Base-by-base conservation (phyloP, 306 rosid species). In the Gastrolobium villosum region DNA sequence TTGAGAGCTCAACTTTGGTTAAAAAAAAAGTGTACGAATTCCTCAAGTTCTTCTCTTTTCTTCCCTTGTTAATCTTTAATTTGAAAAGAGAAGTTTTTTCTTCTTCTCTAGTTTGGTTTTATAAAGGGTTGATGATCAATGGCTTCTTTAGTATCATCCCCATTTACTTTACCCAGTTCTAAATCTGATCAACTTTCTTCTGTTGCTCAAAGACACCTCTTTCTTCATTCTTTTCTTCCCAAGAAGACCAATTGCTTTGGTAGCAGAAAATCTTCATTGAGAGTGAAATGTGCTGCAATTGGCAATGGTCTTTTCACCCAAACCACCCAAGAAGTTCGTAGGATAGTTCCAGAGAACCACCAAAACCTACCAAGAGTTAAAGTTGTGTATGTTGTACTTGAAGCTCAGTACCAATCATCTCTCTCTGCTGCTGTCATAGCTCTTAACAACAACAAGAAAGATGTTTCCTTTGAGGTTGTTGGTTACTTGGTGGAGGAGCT, bases 401-500 rank as follows among this genome's bases (percentile, higher is more conserved):
- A 96, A 60, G 99, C 99, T 59, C 99, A 96, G 88, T 96, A 96
- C 82, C 99, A 96, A 35, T 96, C 99, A 26, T 85, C 99, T 3
- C 87, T 96, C 20, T 82, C 96, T 0, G 91, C 96, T 3, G 99
- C 99, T 4, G 99, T 96, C 1, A 79, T 84, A 65, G 73, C 91
- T 37, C 90, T 96, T 54, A 96, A 96, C 84, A 74, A 54, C 4
- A 77, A 50, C 53, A 79, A 26, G 5, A 85, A 37, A 56, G 15
- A 89, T 37, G 98, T 93, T 75, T 91, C 96, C 15, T 93, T 61
- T 78, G 86, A 91, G 79, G 93, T 96, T 35, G 99, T 93, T 7
- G 99, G 98, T 26, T 96, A 96, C 84, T 84, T 96, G 79, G 97
- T 96, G 0, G 99, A 96, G 65, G 99, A 96, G 90, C 99, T 96